Percentiles rank a stretch among this genome's conserved stretches.
phyloP scores from a whole-genome alignment of 768 basidiomycete species.

The Tulasnella sp. region DNA sequence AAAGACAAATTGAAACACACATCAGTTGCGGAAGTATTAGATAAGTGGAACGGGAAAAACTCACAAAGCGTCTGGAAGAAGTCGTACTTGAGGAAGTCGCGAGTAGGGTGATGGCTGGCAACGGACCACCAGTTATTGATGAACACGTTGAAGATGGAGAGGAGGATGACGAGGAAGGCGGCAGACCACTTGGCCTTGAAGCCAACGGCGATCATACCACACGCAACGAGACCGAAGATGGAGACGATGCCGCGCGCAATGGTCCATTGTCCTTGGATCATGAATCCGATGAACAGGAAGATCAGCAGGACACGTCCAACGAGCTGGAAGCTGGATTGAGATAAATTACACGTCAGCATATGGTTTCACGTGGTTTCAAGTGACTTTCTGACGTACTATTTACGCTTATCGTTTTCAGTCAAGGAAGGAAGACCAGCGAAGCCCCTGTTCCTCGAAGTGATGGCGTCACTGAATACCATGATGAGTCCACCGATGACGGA shows the following conservation, averaged over 20 bases:
- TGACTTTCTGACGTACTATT: conserved; percentile 98
- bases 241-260: conserved; percentile 79
- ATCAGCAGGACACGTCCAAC: conserved; percentile 94
- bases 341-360: no score
- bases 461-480: conserved; percentile 97
- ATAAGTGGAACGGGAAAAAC: conserved; percentile 18
- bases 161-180: conserved; percentile 80
- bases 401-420: conserved; percentile 92
- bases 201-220: conserved; percentile 92
- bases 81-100: conserved; percentile 99
- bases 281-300: conserved; percentile 98
- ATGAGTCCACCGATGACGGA: conserved; percentile 95
- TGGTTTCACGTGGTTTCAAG: no score
- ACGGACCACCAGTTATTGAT: conserved; percentile 99
- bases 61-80: conserved; percentile 95
- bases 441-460: conserved; percentile 73
- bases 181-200: conserved; percentile 99
- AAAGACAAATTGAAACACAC: conserved; percentile 15
- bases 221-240: conserved; percentile 81
- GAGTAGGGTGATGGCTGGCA: conserved; percentile 81
- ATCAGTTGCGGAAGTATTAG: not conserved
- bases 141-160: conserved; percentile 94
- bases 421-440: conserved; percentile 87
- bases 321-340: conserved; percentile 95
- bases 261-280: conserved; percentile 86